Evolutionary conservation across 441 rosid species (phyloP), one percentile per base, ranked within the genome.

Genomic region (Bocquillonia castaneifolia): DNA sequence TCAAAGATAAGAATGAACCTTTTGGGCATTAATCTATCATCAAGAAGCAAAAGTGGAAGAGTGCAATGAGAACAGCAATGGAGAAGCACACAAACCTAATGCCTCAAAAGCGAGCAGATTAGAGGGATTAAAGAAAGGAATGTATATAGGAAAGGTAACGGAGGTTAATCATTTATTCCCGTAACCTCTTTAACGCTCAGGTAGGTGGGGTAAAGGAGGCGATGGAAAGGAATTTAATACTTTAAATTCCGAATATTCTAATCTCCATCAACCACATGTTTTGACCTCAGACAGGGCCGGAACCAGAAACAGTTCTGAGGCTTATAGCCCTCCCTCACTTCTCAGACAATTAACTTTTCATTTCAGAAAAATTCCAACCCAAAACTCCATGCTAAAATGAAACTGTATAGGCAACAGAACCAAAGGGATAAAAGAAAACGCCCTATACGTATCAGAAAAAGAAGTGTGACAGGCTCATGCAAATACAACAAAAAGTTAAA

Each of bases 1-100:
- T 50, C 25, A 54, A 9, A 31, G 42, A 4, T 12, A 17, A 18
- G 8, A 1, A 25, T 23, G 34, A 45, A 55, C 44, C 56, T 12
- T 10, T 55, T 14, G 34, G 47, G 42, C 32, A 58, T 68, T 42
- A 32, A 29, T 29, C n/a, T 26, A 66, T 28, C 23, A 53, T 66
- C n/a, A 14, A 44, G 17, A 12, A n/a, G 32, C 25, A 52, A 34
- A 52, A 23, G 48, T 1, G 14, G 34, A 14, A 40, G 32, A 26
- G 15, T 42, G 15, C 20, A 50, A 50, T 50, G 54, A 20, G 22
- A 50, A 20, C 28, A 22, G 22, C 14, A 50, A 50, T 22, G 6
- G 1, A 48, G n/a, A 22, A 50, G 54, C 28, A 50, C 10, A 48
- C 10, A 48, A 48, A 48, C 26, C 0, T 1, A 29, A 59, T 28